These are phyloP conservation scores for Mycena galericulata DNA, from an alignment of 768 basidiomycete species.

Conservation along the genomic window DNA sequence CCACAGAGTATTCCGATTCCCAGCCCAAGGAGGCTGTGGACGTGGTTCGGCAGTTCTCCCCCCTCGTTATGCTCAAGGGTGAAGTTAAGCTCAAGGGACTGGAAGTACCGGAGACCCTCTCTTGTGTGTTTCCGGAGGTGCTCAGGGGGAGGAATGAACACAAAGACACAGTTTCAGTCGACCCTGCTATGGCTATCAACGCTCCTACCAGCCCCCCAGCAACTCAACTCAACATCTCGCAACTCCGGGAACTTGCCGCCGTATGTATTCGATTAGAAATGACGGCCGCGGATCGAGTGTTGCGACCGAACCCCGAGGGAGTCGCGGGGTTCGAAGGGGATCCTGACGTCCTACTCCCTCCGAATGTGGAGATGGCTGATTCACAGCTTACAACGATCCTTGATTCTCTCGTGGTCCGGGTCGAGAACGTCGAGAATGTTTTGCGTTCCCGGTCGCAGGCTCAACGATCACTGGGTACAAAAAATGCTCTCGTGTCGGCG, in stretches of 20 bases:
- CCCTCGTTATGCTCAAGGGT: slow-evolving; percentile 80
- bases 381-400: slow-evolving; percentile 53
- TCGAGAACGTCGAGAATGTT: slow-evolving; percentile 75
- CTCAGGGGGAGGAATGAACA: slow-evolving; percentile 79
- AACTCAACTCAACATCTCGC: slow-evolving; percentile 70
- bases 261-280: slow-evolving; percentile 86
- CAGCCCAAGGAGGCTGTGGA: slow-evolving; percentile 75
- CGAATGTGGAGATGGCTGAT: no score
- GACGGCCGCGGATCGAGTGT: slow-evolving; percentile 77
- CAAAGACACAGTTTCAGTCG: slow-evolving; percentile 47
- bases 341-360: no score
- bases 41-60: slow-evolving; percentile 78
- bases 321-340: no score
- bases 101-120: slow-evolving; percentile 89
- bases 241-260: slow-evolving; percentile 78
- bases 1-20: slow-evolving; percentile 69
- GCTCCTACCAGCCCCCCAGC: slow-evolving; percentile 52
- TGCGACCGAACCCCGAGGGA: slow-evolving; percentile 27
- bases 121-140: slow-evolving; percentile 83
- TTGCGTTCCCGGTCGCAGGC: slow-evolving; percentile 44
- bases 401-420: slow-evolving; percentile 78
- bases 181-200: slow-evolving; percentile 49
- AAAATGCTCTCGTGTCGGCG: slow-evolving; percentile 47
- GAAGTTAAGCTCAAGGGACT: slow-evolving; percentile 95
- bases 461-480: slow-evolving; percentile 35